A percentile compares a stretch with the other conserved stretches of the same genome.
phyloP scores from a whole-genome alignment of 2,329 filamentous ascomycete species.

The Coleophoma eucalyptorum region DNA sequence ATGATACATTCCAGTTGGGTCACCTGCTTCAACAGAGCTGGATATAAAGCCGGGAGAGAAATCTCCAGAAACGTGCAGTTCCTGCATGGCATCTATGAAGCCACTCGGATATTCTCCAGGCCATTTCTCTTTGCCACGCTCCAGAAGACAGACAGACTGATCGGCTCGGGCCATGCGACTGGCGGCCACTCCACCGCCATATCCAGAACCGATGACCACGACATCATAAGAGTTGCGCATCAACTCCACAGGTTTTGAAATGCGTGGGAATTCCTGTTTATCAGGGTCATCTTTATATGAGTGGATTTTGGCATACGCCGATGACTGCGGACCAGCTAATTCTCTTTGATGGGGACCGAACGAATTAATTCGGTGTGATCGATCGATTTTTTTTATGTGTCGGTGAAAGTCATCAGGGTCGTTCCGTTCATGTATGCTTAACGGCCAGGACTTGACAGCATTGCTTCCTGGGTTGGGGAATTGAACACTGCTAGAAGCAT shows the following conservation, averaged over 20 bases:
- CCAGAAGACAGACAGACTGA: constrained; percentile 60
- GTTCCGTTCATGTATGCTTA: background rate
- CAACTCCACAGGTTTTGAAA: constrained; percentile 53
- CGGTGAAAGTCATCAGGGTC: background rate
- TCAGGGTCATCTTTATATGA: constrained; percentile 25
- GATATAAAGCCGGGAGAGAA: constrained; percentile 39
- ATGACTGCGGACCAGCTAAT: constrained; percentile 18
- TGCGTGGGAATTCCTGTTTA: constrained; percentile 40
- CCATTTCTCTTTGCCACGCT: constrained; percentile 62
- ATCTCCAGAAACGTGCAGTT: constrained; percentile 54
- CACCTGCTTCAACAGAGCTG: constrained; percentile 42
- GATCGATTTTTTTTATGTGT: background rate
- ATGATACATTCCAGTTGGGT: constrained; percentile 60
- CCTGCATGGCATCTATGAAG: constrained; percentile 39
- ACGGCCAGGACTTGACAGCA: background rate
- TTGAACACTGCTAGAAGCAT: background rate
- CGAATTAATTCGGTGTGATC: constrained; percentile 15
- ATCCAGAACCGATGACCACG: constrained; percentile 66
- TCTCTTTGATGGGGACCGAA: constrained; percentile 15
- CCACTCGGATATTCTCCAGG: constrained; percentile 59
- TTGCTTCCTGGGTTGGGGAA: background rate
- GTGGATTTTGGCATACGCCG: constrained; percentile 21
- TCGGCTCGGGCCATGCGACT: constrained; percentile 59
- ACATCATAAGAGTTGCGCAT: constrained; percentile 58
- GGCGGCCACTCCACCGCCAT: constrained; percentile 64